These are phyloP conservation scores for Calonectria hongkongensis DNA, from an alignment of 2,329 filamentous ascomycete species.

Conservation along the genomic window DNA sequence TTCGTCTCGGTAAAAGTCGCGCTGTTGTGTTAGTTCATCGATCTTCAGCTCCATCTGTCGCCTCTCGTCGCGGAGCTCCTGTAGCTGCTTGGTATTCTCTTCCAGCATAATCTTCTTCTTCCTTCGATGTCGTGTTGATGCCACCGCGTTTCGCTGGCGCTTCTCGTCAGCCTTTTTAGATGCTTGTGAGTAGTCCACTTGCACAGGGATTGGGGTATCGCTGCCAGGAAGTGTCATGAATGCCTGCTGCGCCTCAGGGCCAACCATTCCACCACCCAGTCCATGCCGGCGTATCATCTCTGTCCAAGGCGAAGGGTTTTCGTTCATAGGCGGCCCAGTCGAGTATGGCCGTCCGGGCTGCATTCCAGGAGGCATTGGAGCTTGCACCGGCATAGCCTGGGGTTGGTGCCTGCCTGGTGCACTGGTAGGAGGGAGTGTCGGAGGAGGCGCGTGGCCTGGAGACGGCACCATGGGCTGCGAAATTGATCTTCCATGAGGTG, in stretches of 20 bases:
- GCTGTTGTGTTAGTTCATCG: constrained; percentile 75
- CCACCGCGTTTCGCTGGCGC: constrained; percentile 88
- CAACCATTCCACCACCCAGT: constrained; percentile 52
- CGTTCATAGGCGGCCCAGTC: constrained; percentile 46
- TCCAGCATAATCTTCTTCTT: constrained; percentile 89
- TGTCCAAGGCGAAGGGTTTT: constrained; percentile 56
- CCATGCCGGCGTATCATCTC: constrained; percentile 58
- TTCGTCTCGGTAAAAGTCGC: constrained; percentile 84
- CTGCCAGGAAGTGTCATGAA: constrained; percentile 62
- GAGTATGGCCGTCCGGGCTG: constrained; percentile 50
- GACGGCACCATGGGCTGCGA: constrained; percentile 60
- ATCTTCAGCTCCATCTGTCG: constrained; percentile 76
- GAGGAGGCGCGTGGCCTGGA: constrained; percentile 52
- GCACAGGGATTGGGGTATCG: constrained; percentile 72
- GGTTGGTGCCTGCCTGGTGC: constrained; percentile 44
- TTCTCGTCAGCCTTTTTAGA: constrained; percentile 91
- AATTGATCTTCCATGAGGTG: constrained; percentile 58
- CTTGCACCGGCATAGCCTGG: constrained; percentile 45
- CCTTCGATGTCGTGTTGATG: constrained; percentile 87
- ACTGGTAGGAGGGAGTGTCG: constrained; percentile 49
- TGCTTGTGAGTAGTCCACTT: constrained; percentile 87
- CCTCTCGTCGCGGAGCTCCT: constrained; percentile 80
- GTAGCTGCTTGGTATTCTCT: constrained; percentile 81
- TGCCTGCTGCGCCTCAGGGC: constrained; percentile 61
- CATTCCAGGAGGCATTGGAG: constrained; percentile 48